phyloP scores from a whole-genome alignment of 176 grass and related monocot genomes.

The Urochloa ruziziensis region DNA sequence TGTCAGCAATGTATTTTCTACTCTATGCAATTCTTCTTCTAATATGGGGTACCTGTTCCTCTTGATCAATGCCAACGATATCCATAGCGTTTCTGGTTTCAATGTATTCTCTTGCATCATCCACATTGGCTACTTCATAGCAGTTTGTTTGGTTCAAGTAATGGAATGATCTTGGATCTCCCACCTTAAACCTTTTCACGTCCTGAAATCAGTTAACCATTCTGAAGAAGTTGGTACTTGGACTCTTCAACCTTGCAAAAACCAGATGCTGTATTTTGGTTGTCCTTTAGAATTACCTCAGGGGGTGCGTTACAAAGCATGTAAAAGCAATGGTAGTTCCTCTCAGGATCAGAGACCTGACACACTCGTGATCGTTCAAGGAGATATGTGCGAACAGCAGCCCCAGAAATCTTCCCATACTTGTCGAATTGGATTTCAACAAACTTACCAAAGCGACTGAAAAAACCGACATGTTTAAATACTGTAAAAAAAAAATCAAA shows the following conservation, averaged over 20 bases:
- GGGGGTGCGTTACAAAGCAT: slow-evolving; percentile 90
- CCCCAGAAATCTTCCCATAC: slow-evolving; percentile 90
- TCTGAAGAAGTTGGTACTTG: background rate
- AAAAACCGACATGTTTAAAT: background rate
- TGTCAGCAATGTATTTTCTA: background rate
- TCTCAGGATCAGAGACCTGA: slow-evolving; percentile 87
- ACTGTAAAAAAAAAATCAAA: background rate
- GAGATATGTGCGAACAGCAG: slow-evolving; percentile 79
- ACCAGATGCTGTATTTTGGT: background rate
- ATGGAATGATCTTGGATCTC: slow-evolving; percentile 74
- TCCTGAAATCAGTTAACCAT: slow-evolving; percentile 53
- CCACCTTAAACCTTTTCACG: slow-evolving; percentile 83
- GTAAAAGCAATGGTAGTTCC: slow-evolving; percentile 98
- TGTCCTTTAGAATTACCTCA: slow-evolving; percentile 61
- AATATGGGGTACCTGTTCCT: slow-evolving; percentile 72
- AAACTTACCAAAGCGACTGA: slow-evolving; percentile 95
- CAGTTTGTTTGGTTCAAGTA: slow-evolving; percentile 95
- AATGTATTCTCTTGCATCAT: slow-evolving; percentile 86
- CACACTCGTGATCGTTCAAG: slow-evolving; percentile 91
- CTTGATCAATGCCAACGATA: slow-evolving; percentile 82
- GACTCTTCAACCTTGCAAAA: background rate
- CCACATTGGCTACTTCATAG: slow-evolving; percentile 81
- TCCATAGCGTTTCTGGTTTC: slow-evolving; percentile 97
- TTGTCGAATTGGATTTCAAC: slow-evolving; percentile 98
- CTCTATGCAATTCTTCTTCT: background rate